Base-by-base conservation (phyloP, 2,329 filamentous ascomycete genomes). In the Pyrenochaeta sp. region DNA sequence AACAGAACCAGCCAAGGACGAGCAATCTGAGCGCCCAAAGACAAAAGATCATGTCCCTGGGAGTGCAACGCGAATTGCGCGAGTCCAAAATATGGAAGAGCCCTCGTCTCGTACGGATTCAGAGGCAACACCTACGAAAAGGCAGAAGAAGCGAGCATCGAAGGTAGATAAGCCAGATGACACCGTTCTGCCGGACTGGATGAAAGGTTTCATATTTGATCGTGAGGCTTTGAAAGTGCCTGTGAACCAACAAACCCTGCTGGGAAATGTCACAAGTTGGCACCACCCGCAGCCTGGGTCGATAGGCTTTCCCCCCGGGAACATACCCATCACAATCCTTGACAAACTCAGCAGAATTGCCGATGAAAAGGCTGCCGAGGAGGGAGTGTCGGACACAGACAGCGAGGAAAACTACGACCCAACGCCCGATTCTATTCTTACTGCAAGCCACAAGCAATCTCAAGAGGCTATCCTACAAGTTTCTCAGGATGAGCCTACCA, bases 171-270 rank as follows among this genome's bases (percentile, higher is more conserved):
- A 18, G 14, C n/a, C 20, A 7, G 22, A 40, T 10, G 23, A 49
- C 3, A 10, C 8, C 13, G 17, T 3, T 38, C 14, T 23, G 6
- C 8, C n/a, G 2, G 6, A 1, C 14, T 63, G 60, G 60, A 62
- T 63, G 58, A 52, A 55, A 35, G 56, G 50, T 5, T 42, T 62
- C 8, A 40, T 50, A 6, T 48, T 65, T 38, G 55, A 55, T 26
- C 57, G 53, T 30, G 52, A 53, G 15, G 26, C 56, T 10, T 34
- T 51, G n/a, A 63, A 43, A 20, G 66, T 74, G 4, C 73, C 78
- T 2, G 68, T 62, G 18, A 72, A 79, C 11, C 84, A 87, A 53
- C 58, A 65, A 29, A 54, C 68, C 7, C 67, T 86, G 4, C 65
- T 87, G 1, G 72, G 76, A 5, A 61, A 71, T 8, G 48, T 67